These are phyloP conservation scores for Chrysochromulina parva DNA, from an alignment of 78 protist species.

Conservation along the genomic window DNA sequence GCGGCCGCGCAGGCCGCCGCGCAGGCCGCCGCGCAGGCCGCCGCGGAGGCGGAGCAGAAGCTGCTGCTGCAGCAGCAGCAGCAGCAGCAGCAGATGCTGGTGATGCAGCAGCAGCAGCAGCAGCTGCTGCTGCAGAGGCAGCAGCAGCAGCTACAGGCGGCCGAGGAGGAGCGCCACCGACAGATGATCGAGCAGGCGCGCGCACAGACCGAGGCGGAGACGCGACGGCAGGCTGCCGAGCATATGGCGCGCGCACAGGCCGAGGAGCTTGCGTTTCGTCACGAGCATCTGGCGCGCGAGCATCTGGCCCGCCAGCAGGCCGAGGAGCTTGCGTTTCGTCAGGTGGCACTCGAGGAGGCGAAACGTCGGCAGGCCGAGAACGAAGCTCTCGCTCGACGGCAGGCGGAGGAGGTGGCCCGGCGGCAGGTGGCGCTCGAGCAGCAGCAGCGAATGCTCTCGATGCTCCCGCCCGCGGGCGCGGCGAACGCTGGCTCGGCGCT, in stretches of 20 bases:
- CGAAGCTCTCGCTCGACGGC: not conserved
- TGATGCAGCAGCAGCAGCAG: not conserved
- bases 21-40: not conserved
- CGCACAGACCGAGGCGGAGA: not conserved
- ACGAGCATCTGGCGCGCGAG: not conserved
- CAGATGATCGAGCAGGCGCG: not conserved
- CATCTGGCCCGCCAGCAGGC: slow-evolving; percentile 1
- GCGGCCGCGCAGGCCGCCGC: not conserved
- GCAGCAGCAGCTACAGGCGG: not conserved
- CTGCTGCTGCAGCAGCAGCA: not conserved
- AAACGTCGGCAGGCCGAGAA: not conserved
- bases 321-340: not conserved
- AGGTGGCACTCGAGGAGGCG: not conserved
- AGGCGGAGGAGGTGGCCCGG: not conserved
- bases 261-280: not conserved
- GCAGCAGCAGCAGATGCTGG: not conserved
- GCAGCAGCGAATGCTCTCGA: not conserved
- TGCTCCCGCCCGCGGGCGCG: not conserved
- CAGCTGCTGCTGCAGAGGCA: not conserved
- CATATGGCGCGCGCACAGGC: not conserved
- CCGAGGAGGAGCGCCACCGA: not conserved
- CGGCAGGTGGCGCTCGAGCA: not conserved
- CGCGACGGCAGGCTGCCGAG: slow-evolving; percentile 7
- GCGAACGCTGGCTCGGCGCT: slow-evolving; percentile 1
- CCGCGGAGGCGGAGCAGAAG: not conserved